Evolutionary conservation across 2,329 filamentous ascomycete genomes (phyloP), one percentile per base, ranked within the genome.

Genomic region (Canariomyces notabilis): DNA sequence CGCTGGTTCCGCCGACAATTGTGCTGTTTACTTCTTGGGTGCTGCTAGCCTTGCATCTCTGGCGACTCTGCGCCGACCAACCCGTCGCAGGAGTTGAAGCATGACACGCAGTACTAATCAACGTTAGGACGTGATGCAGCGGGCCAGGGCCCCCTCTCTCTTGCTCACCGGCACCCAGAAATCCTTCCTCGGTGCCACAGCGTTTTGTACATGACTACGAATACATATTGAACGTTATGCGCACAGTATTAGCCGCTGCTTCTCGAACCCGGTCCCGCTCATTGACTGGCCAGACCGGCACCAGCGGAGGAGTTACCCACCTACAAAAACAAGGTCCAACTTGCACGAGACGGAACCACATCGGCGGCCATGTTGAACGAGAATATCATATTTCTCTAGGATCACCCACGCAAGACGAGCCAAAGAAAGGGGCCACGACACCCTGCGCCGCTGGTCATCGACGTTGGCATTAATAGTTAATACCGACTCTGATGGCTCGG

Each of bases 41-140:
- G 41, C 44, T 48, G 40, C 42, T 44, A 39, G 36, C 29, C 33
- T n/a, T 43, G 47, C 41, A 33, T 46, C 40, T 37, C 49, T 29
- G 26, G 44, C 50, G 52, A 49, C 49, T 46, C 44, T 52, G 52
- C 50, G 55, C 57, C 56, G 54, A 56, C 56, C 52, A 50, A 52
- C 53, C 45, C 48, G 56, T 64, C 57, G 59, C 59, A 61, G 55
- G 48, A 60, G 50, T 56, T 54, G 52, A n/a, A 57, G 57, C 53
- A 55, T 55, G 63, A 63, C n/a, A n/a, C n/a, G n/a, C n/a, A n/a
- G n/a, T n/a, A n/a, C n/a, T n/a, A n/a, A n/a, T n/a, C n/a, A n/a
- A n/a, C n/a, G n/a, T n/a, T n/a, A n/a, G n/a, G 57, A 59, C 56
- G 56, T 55, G 54, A 61, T 62, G 58, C 57, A 59, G 48, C 61